Evolutionary conservation across 2,329 filamentous ascomycete genomes (phyloP).

Genomic region (Fusarium lateritium): DNA sequence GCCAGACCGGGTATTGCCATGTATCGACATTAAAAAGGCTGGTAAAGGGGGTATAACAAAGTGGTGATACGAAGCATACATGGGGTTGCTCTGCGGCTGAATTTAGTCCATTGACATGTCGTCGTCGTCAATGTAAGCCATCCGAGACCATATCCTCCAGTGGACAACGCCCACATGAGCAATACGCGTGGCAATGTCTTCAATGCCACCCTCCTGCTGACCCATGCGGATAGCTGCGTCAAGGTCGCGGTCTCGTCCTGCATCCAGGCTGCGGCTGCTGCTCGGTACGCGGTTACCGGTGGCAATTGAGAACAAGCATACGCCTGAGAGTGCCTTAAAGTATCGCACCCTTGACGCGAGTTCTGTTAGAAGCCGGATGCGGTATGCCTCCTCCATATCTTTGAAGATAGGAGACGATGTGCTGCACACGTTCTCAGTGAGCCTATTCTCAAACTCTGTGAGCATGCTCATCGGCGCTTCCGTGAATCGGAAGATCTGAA

Average conservation of each 20-base stretch:
- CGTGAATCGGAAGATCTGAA: slow-evolving; percentile 72
- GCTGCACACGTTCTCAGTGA: slow-evolving; percentile 62
- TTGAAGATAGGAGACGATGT: slow-evolving; percentile 61
- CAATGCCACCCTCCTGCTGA: slow-evolving; percentile 68
- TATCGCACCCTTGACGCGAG: slow-evolving; percentile 66
- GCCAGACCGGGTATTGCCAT: slow-evolving; percentile 22
- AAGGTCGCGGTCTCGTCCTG: slow-evolving; percentile 51
- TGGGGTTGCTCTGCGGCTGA: slow-evolving; percentile 8
- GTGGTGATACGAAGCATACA: slow-evolving; percentile 32
- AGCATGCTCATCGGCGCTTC: slow-evolving; percentile 65
- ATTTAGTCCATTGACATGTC: slow-evolving; percentile 53
- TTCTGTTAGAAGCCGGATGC: slow-evolving; percentile 63
- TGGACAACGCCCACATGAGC: slow-evolving; percentile 89
- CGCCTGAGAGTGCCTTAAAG: slow-evolving; percentile 66
- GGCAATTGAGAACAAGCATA: slow-evolving; percentile 68
- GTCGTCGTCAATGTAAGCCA: slow-evolving; percentile 74
- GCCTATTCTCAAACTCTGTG: slow-evolving; percentile 64
- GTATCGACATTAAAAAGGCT: slow-evolving; percentile 44
- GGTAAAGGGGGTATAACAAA: slow-evolving; percentile 39
- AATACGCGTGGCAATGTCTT: slow-evolving; percentile 81
- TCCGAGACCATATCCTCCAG: slow-evolving; percentile 88
- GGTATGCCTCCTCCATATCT: slow-evolving; percentile 66
- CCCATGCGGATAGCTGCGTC: slow-evolving; percentile 58
- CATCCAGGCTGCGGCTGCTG: slow-evolving; percentile 55
- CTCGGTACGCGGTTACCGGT: slow-evolving; percentile 65